A percentile compares a stretch with the other conserved stretches of the same genome.
Evolutionary conservation across 1,139 yeast genomes (phyloP).

Genomic region (Taiozyma sp.): DNA sequence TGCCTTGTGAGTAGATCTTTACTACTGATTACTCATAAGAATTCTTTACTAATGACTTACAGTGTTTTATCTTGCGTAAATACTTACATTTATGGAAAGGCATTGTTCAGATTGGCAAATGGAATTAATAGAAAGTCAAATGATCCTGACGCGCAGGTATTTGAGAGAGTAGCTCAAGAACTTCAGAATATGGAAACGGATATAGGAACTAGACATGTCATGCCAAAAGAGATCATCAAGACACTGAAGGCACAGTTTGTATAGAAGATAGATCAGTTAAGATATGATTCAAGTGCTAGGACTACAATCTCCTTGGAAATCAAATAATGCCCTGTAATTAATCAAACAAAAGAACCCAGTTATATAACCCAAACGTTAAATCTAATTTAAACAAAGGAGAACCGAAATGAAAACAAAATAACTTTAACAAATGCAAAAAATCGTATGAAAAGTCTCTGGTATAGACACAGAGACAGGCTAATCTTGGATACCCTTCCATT

Average conservation of each 20-base stretch:
- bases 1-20: neutral
- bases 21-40: no score
- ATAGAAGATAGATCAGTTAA: neutral
- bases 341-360: neutral
- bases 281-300: neutral
- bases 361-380: neutral
- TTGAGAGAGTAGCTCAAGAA: neutral
- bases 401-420: neutral
- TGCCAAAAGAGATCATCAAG: neutral
- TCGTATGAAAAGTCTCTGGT: neutral
- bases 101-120: neutral
- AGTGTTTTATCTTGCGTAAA: neutral
- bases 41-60: neutral
- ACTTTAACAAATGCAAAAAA: neutral
- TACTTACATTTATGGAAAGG: neutral
- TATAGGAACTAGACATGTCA: neutral
- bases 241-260: neutral
- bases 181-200: neutral
- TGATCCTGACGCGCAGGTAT: neutral
- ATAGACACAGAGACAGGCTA: slow-evolving; percentile 1
- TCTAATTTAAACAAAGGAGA: neutral
- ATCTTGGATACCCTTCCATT: slow-evolving; percentile 25
- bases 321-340: neutral
- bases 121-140: neutral
- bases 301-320: neutral